Base-by-base conservation (phyloP, 805 yeast genomes). In the Brettanomyces custersianus region DNA sequence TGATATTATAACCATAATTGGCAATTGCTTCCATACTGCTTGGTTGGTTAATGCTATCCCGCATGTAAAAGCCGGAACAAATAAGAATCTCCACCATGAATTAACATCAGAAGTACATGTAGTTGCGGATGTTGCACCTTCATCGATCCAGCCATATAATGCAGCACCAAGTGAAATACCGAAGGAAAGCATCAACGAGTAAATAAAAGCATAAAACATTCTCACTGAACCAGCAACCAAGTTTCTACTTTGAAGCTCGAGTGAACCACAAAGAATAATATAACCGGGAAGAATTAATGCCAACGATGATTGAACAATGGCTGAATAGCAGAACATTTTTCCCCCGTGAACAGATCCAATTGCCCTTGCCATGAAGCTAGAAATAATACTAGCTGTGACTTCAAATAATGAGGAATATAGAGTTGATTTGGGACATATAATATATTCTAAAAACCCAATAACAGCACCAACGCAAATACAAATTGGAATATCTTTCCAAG, bases 121-220 rank as follows among this genome's bases (percentile, higher is more conserved):
- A 1, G 81, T 72, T 13, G 65, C 68, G 15, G 76, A 72, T 0
- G 83, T 78, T 3, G 94, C 94, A 43, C 66, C 58, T n/a, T 63
- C 54, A 48, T 88, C 95, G 37, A 86, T 82, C 96, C 96, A 90
- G 4, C 97, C 97, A 53, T 84, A 90, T 28, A 90, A 63, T 0
- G 94, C 94, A 4, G 95, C 84, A 1, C 97, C 97, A 38, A 90
- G 62, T 0, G 96, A 87, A 44, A 90, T 84, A 30, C 97, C 97
- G 60, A 90, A 90, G 7, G 95, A 92, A 35, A 88, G 66, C 60
- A 88, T 86, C 44, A 88, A 59, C 4, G 96, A 87, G 54, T 90
- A 90, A 32, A 90, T 86, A 47, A 88, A 80, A 8, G 97, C 96
- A 57, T 90, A 90, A 54, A 90, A 88, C 96, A 90, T 90, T 55